Conservation (phyloP, 2,329 filamentous ascomycete genomes). For the Aspergillus sp. region DNA sequence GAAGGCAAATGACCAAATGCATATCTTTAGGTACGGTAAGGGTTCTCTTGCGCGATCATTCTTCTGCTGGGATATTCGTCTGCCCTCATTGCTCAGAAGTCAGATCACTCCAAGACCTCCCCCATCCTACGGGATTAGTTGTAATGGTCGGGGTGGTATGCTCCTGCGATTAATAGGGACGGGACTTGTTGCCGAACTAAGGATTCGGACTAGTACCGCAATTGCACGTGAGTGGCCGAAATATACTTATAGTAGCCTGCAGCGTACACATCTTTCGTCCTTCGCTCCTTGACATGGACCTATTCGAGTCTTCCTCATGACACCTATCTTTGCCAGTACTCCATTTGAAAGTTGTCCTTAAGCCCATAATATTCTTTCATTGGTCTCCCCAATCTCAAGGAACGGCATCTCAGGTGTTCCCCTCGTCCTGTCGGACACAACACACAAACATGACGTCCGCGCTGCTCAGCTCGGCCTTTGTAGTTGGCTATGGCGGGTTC, state of each 20-base stretch:
- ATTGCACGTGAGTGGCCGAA: not conserved
- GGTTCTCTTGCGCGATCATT: not conserved
- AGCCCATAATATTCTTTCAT: not conserved
- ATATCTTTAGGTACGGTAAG: not conserved
- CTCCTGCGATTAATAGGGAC: not conserved
- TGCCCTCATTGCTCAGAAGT: not conserved
- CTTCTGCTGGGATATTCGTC: not conserved
- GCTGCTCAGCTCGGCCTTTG: conserved; percentile 19
- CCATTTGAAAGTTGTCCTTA: not conserved
- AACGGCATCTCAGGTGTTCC: not conserved
- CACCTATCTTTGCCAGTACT: not conserved
- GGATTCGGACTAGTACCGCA: not conserved
- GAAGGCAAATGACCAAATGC: not conserved
- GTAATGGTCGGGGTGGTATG: not conserved
- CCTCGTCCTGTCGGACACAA: not conserved
- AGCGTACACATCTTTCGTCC: not conserved
- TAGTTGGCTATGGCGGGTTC: conserved; percentile 34
- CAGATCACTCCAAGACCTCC: not conserved
- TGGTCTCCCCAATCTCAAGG: not conserved
- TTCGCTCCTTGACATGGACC: not conserved
- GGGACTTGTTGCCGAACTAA: not conserved
- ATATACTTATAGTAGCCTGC: not conserved
- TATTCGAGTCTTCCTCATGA: not conserved
- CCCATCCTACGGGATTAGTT: not conserved
- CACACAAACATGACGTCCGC: conserved; percentile 21